These are phyloP conservation scores for Saccharomycopsis malanga DNA, from an alignment of 805 yeast genomes.

Conservation along the genomic window DNA sequence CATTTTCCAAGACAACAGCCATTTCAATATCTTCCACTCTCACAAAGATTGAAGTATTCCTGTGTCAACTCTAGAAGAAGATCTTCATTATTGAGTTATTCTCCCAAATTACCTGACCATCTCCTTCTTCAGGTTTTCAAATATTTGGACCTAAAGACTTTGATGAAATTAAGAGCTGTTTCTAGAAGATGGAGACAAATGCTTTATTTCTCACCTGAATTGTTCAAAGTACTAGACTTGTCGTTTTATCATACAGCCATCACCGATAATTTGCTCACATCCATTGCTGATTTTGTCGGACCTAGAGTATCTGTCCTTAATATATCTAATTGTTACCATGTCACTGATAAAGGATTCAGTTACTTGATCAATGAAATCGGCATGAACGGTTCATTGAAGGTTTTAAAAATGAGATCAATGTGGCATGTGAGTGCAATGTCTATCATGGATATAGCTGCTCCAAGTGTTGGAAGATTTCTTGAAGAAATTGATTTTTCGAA, in stretches of 20 bases:
- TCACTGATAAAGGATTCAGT: slow-evolving; percentile 69
- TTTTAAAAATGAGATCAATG: slow-evolving; percentile 55
- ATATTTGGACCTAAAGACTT: slow-evolving; percentile 45
- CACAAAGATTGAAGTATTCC: slow-evolving; percentile 39
- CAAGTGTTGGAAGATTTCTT: slow-evolving; percentile 52
- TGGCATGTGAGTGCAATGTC: slow-evolving; percentile 82
- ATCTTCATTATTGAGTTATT: slow-evolving; percentile 50
- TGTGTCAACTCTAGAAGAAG: slow-evolving; percentile 34
- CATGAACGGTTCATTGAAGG: slow-evolving; percentile 49
- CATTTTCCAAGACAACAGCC: slow-evolving; percentile 3
- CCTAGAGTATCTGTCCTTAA: slow-evolving; percentile 55
- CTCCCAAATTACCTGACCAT: slow-evolving; percentile 52
- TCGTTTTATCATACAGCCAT: slow-evolving; percentile 55
- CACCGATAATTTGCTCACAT: slow-evolving; percentile 48
- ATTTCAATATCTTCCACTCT: slow-evolving; percentile 49
- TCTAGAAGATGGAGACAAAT: slow-evolving; percentile 66
- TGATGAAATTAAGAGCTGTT: slow-evolving; percentile 52
- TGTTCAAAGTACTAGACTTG: slow-evolving; percentile 48
- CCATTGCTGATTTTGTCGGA: slow-evolving; percentile 65
- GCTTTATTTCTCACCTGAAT: slow-evolving; percentile 46
- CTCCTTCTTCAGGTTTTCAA: slow-evolving; percentile 48
- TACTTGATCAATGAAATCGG: slow-evolving; percentile 67
- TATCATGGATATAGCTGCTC: slow-evolving; percentile 67
- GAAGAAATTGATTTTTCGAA: slow-evolving; percentile 61
- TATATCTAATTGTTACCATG: slow-evolving; percentile 67